Evolutionary conservation across 2,329 filamentous ascomycete species (phyloP).

Genomic region (Pseudogymnoascus sp.): DNA sequence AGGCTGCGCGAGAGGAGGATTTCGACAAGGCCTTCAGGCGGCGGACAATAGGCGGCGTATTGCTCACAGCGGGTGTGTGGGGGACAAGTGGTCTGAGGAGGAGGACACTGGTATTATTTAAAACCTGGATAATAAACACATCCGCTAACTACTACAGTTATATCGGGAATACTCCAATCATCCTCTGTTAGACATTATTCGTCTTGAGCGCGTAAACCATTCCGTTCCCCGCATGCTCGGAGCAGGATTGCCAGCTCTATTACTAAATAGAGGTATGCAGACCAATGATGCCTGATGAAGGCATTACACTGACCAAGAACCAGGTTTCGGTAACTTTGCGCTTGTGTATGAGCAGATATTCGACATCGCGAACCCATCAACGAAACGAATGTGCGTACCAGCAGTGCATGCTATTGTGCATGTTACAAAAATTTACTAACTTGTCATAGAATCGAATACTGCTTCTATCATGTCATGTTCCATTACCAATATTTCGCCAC

Average conservation of each 20-base stretch:
- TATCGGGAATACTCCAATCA: constrained; percentile 26
- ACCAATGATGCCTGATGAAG: not conserved
- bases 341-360: constrained; percentile 11
- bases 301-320: not conserved
- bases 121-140: not conserved
- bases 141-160: constrained; percentile 21
- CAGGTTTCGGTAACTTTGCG: constrained; percentile 18
- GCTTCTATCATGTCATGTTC: constrained; percentile 22
- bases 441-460: constrained; percentile 19
- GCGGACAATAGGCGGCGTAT: constrained; percentile 24
- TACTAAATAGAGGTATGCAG: constrained; percentile 22
- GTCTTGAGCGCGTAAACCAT: constrained; percentile 18
- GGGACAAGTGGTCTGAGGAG: constrained; percentile 27
- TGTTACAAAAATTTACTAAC: constrained; percentile 15
- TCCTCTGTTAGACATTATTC: constrained; percentile 22
- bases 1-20: constrained; percentile 21
- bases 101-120: constrained; percentile 24
- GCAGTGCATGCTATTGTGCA: not conserved
- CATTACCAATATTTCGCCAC: constrained; percentile 27
- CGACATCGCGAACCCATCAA: constrained; percentile 6
- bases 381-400: constrained; percentile 14
- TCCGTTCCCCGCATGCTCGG: constrained; percentile 21
- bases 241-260: constrained; percentile 24
- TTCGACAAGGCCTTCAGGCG: constrained; percentile 24
- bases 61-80: constrained; percentile 27